These are phyloP conservation scores for Pisolithus orientalis DNA, from an alignment of 768 basidiomycete species.

Conservation along the genomic window DNA sequence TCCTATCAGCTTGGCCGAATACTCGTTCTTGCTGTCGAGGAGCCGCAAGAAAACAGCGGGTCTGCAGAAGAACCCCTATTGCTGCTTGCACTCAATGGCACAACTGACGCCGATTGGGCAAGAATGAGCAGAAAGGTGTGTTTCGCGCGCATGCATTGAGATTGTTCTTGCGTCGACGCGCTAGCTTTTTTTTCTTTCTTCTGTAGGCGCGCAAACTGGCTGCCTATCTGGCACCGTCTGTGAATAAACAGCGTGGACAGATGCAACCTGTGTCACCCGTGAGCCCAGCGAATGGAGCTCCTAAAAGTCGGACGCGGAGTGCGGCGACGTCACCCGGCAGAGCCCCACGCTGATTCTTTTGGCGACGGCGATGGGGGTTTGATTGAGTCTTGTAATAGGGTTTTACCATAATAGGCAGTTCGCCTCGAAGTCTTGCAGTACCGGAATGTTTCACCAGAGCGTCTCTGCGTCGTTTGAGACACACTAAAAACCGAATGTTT, in stretches of 20 bases:
- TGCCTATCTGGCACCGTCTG: conserved; percentile 28
- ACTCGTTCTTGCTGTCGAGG: conserved; percentile 59
- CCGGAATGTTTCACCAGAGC: no score
- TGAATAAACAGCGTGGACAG: conserved; percentile 31
- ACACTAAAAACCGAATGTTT: no score
- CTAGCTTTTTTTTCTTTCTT: not conserved
- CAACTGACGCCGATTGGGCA: conserved; percentile 58
- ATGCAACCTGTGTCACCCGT: conserved; percentile 11
- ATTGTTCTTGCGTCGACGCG: not conserved
- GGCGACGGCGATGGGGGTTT: no score
- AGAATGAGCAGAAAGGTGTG: conserved; percentile 57
- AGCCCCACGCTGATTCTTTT: not conserved
- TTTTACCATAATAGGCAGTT: no score
- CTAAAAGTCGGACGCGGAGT: conserved; percentile 22
- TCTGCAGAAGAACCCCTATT: conserved; percentile 46
- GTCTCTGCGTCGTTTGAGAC: no score
- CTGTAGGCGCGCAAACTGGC: conserved; percentile 27
- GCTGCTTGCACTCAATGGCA: conserved; percentile 65
- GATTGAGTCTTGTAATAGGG: no score
- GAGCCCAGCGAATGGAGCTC: conserved; percentile 4
- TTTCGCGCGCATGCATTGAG: not conserved
- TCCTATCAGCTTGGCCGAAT: conserved; percentile 57
- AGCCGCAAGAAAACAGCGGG: conserved; percentile 15
- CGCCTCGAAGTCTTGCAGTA: no score
- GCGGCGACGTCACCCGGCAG: conserved; percentile 25